phyloP scores from a whole-genome alignment of 768 basidiomycete genomes.

The Filobasidium floriforme region DNA sequence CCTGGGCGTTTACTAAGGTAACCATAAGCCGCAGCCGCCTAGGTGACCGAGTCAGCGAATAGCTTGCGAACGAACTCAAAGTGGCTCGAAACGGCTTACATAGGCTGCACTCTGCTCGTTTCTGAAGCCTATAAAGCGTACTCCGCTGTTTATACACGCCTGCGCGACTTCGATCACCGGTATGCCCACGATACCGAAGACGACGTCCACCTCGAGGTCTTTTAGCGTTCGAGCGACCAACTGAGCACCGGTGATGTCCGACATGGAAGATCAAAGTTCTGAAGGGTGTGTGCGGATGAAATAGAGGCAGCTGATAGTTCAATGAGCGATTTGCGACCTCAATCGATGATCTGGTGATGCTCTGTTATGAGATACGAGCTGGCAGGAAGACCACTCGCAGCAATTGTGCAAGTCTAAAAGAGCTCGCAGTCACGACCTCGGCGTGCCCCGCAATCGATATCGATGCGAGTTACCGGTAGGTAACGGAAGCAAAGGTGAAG shows the following conservation, averaged over 20 bases:
- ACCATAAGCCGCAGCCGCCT: conserved; percentile 29
- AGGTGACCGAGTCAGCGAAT: neutral
- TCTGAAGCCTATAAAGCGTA: conserved; percentile 27
- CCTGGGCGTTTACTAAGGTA: conserved; percentile 27
- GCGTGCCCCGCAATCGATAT: too few species aligned
- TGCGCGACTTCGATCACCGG: conserved; percentile 29
- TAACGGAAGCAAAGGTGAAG: too few species aligned
- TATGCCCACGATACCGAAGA: conserved; percentile 30
- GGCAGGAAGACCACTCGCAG: too few species aligned
- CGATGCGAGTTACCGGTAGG: too few species aligned
- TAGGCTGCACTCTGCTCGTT: conserved; percentile 31
- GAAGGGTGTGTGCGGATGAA: too few species aligned
- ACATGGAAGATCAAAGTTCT: neutral
- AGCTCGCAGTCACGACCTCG: too few species aligned
- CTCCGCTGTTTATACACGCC: conserved; percentile 28
- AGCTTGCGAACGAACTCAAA: neutral
- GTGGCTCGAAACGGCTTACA: conserved; percentile 14
- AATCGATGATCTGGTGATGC: too few species aligned
- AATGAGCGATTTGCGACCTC: too few species aligned
- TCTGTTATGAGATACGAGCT: too few species aligned
- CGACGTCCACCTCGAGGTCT: conserved; percentile 20
- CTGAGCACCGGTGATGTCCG: conserved; percentile 11
- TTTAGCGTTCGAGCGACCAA: conserved; percentile 24
- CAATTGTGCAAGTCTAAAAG: too few species aligned
- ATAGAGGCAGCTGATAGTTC: too few species aligned